Evolutionary conservation across 2,329 filamentous ascomycete genomes (phyloP).

Genomic region (Diaporthe vexans): DNA sequence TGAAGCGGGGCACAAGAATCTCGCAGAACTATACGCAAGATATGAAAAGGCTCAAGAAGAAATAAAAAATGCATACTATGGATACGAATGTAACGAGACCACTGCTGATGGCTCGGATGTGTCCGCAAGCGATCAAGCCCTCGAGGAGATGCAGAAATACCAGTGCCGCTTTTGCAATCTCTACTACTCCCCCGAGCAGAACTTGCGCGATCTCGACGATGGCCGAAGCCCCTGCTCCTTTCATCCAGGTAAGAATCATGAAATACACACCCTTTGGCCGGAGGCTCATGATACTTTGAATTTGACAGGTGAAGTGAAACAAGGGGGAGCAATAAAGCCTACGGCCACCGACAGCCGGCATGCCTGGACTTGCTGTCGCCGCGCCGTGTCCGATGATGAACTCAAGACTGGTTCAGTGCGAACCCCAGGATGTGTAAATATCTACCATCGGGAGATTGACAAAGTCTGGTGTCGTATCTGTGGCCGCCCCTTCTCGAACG

Average conservation of each 20-base stretch:
- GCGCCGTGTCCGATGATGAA: fast-evolving
- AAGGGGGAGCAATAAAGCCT: too few species aligned
- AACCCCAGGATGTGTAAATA: not conserved
- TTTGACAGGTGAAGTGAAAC: not conserved
- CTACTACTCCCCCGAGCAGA: not conserved
- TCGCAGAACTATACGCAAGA: not conserved
- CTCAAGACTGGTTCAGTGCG: not conserved
- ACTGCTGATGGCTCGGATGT: fast-evolving
- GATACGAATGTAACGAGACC: fast-evolving
- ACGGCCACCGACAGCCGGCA: not conserved
- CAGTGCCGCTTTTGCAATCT: not conserved
- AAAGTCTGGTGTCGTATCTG: not conserved
- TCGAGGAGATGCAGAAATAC: not conserved
- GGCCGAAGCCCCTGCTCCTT: not conserved
- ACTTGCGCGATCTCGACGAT: not conserved
- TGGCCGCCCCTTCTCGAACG: not conserved
- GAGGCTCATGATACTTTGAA: not conserved
- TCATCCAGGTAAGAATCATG: not conserved
- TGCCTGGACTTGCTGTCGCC: not conserved
- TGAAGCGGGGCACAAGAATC: not conserved
- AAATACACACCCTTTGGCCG: too few species aligned
- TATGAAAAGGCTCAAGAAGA: not conserved
- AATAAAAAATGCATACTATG: not conserved
- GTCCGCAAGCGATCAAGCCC: not conserved
- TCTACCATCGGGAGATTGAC: not conserved